These are phyloP conservation scores for Kalaharituber pfeilii DNA, from an alignment of 2,329 filamentous ascomycete genomes.

Conservation along the genomic window DNA sequence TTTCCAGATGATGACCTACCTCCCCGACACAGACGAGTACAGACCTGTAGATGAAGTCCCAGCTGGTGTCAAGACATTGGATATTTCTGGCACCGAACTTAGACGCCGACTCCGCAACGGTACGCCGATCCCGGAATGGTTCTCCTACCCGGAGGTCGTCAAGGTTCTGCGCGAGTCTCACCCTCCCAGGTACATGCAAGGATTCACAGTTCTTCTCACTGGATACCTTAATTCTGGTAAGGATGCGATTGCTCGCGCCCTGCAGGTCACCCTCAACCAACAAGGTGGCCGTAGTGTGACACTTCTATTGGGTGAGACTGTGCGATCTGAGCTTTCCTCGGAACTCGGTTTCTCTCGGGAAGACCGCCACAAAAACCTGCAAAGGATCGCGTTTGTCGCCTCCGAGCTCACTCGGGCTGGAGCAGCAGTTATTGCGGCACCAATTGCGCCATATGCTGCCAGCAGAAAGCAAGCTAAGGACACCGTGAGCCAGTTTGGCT, in stretches of 20 bases:
- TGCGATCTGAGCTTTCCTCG: constrained; percentile 78
- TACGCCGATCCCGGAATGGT: constrained; percentile 95
- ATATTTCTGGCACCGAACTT: constrained; percentile 80
- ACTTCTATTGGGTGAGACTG: constrained; percentile 85
- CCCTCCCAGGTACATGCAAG: constrained; percentile 75
- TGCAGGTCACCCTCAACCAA: constrained; percentile 96
- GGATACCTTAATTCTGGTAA: constrained; percentile 95
- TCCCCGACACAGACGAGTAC: constrained; percentile 95
- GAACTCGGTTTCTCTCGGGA: constrained; percentile 89
- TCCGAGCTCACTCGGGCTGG: constrained; percentile 85
- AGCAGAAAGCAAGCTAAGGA: constrained; percentile 64
- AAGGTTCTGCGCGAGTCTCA: constrained; percentile 91
- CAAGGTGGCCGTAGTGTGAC: constrained; percentile 90
- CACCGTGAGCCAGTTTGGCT: constrained; percentile 69
- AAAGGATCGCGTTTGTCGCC: constrained; percentile 88
- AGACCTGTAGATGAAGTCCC: constrained; percentile 78
- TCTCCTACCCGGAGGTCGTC: constrained; percentile 98
- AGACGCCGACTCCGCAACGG: constrained; percentile 79
- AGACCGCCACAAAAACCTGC: constrained; percentile 88
- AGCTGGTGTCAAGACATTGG: constrained; percentile 64
- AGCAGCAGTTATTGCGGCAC: constrained; percentile 86
- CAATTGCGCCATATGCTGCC: constrained; percentile 81
- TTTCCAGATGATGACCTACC: constrained; percentile 99
- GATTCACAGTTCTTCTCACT: constrained; percentile 96
- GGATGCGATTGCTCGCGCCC: constrained; percentile 83